Conservation (phyloP, 108 stramenopile species). For the Mediolabrus comicus region DNA sequence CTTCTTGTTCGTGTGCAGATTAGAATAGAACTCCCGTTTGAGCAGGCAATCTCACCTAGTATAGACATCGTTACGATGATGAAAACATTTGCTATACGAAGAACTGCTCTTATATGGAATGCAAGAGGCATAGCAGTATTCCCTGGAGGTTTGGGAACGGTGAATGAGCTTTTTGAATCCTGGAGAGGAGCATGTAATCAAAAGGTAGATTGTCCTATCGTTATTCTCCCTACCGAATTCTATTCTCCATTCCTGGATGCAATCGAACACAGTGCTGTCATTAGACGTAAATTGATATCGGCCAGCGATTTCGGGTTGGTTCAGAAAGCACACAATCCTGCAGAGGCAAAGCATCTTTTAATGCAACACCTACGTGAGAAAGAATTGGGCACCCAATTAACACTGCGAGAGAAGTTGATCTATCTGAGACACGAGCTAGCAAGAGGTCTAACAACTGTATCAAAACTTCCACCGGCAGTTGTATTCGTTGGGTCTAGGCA, state of each 20-base stretch:
- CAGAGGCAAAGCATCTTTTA: constrained; percentile 13
- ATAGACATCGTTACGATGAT: constrained; percentile 35
- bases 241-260: constrained; percentile 29
- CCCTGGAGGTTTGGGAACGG: constrained; percentile 32
- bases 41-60: constrained; percentile 17
- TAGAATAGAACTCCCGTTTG: constrained; percentile 34
- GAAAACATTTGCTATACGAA: constrained; percentile 23
- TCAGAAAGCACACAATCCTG: constrained; percentile 10
- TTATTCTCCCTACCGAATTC: constrained; percentile 16
- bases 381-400: constrained; percentile 30
- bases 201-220: constrained; percentile 31
- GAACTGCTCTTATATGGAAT: constrained; percentile 41
- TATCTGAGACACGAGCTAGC: constrained; percentile 33
- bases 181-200: constrained; percentile 22
- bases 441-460: constrained; percentile 27
- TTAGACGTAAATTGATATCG: constrained; percentile 4
- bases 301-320: constrained; percentile 26
- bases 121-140: constrained; percentile 32
- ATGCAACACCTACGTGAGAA: constrained; percentile 24
- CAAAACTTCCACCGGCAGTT: constrained; percentile 18
- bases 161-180: constrained; percentile 36
- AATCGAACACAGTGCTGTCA: constrained; percentile 16
- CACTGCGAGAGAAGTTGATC: constrained; percentile 31
- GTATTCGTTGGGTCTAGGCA: constrained; percentile 22
- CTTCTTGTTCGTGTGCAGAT: not conserved